These are phyloP conservation scores for Claviceps cyperi DNA, from an alignment of 2,329 filamentous ascomycete genomes.

Conservation along the genomic window DNA sequence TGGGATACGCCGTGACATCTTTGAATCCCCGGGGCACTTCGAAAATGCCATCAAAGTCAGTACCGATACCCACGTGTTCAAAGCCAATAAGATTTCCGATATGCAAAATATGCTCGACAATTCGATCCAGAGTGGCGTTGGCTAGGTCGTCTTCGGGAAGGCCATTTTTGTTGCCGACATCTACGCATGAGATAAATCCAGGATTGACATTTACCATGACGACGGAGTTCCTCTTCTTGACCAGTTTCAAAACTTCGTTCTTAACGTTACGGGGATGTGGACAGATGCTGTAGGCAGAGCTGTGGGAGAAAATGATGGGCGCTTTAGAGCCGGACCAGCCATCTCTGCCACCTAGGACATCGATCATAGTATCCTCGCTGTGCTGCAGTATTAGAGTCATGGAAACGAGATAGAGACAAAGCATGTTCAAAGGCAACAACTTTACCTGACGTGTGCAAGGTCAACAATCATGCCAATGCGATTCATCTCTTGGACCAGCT, in stretches of 20 bases:
- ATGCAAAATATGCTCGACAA: slow-evolving; percentile 67
- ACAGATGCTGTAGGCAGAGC: slow-evolving; percentile 65
- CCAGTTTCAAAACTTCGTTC: slow-evolving; percentile 64
- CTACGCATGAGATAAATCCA: slow-evolving; percentile 65
- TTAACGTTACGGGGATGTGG: slow-evolving; percentile 85
- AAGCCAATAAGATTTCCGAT: slow-evolving; percentile 76
- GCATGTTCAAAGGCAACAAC: slow-evolving; percentile 46
- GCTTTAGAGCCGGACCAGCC: slow-evolving; percentile 60
- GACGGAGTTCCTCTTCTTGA: slow-evolving; percentile 57
- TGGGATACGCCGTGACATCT: slow-evolving; percentile 73
- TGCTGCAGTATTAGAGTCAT: slow-evolving; percentile 1
- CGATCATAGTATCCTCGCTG: slow-evolving; percentile 68
- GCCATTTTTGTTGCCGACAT: slow-evolving; percentile 42
- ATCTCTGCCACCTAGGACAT: slow-evolving; percentile 54
- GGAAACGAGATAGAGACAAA: slow-evolving; percentile 17
- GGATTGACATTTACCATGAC: slow-evolving; percentile 89
- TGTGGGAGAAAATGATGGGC: slow-evolving; percentile 82
- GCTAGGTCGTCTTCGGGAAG: slow-evolving; percentile 52
- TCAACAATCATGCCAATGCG: slow-evolving; percentile 52
- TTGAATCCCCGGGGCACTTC: slow-evolving; percentile 59
- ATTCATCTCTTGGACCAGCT: slow-evolving; percentile 79
- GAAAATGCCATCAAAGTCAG: slow-evolving; percentile 73
- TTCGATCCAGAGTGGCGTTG: slow-evolving; percentile 61
- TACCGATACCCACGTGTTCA: slow-evolving; percentile 75
- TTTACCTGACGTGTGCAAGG: slow-evolving; percentile 40